Evolutionary conservation across 164 flowering plant species (phyloP), one percentile per base, ranked within the genome.

Genomic region (Vitis rotundifolia): DNA sequence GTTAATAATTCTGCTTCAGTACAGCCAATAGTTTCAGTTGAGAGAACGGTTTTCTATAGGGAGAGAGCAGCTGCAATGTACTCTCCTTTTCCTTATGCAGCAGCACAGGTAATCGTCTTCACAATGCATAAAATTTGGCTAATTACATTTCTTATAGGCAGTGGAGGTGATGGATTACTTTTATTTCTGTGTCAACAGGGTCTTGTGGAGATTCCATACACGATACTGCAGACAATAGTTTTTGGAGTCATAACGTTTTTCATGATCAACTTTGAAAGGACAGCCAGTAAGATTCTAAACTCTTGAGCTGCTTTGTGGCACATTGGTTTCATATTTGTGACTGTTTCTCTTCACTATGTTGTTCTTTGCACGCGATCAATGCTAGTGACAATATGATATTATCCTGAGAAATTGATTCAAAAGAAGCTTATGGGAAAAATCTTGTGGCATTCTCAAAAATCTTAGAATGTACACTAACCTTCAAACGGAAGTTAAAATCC

Each of bases 41-140:
- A 92, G 81, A 87, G 97, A 68, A 92, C 95, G 11, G 97, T 94
- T 22, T 94, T 81, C 78, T 94, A 92, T 74, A 73, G 99, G 68
- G 99, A 94, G 79, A 91, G 63, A 73, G 97, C 97, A 65, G 91
- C 97, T 61, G 92, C 95, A 74, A 91, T 91, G 94, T 94, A 91
- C 63, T 83, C 97, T 65, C 79, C 97, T 11, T 68, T 86, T 37
- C 81, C 97, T 31, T 92, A 89, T 84, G 99, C 97, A 29, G 76
- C 76, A 10, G 97, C 99, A 31, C 99, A 94, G 89, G 98, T 85
- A 73, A 63, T 76, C 49, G 15, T 69, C 58, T 28, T 61, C 13
- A 49, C 4, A 11, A 19, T 37, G 16, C 22, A 8, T 22, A 4
- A 15, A 49, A 59, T 9, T 29, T 59, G 3, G 19, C 14, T 55